Evolutionary conservation across 73 alveolate species (phyloP), one percentile per base, ranked within the genome.

Genomic region (Stentor coeruleus): DNA sequence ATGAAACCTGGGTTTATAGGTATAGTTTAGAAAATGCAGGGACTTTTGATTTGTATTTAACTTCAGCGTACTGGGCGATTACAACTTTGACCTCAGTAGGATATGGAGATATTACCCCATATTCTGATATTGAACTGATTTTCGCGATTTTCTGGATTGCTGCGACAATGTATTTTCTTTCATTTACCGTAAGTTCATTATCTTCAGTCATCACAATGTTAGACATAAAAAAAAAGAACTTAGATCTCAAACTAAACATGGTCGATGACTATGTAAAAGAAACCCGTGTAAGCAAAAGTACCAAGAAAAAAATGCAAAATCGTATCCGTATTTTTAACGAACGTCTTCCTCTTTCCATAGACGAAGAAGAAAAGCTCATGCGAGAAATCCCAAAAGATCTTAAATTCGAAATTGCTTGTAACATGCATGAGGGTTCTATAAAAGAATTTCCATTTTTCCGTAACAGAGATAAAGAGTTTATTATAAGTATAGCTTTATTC

Each of bases 21-120:
- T 39, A 20, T 1, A 66, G 83, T 20, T 75, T 37, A 37, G 39
- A 14, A 1, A 38, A 75, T 2, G 58, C 26, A 1, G n/a, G 80
- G n/a, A n/a, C 39, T 28, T n/a, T 20, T 20, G 66, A 31, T n/a
- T n/a, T 39, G 38, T 75, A 75, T 75, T n/a, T 75, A 1, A 35
- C 74, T 2, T 26, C 59, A 37, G 6, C 39, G 20, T 75, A 75
- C 58, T 75, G 83, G 38, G 59, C 59, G 26, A 40, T 75, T 20
- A 75, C 72, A 1, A 75, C 83, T 31, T 39, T 75, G 28, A 35
- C 83, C 14, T 26, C 83, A 37, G 72, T 40, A 38, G 83, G 83
- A n/a, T 75, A 75, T 75, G 83, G 83, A 28, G 83, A 75, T 2
- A 75, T 75, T 26, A 40, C 0, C n/a, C 83, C 83, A 37, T 35